Conservation (phyloP, 2,329 filamentous ascomycete genomes). For the Coniochaeta pulveracea region DNA sequence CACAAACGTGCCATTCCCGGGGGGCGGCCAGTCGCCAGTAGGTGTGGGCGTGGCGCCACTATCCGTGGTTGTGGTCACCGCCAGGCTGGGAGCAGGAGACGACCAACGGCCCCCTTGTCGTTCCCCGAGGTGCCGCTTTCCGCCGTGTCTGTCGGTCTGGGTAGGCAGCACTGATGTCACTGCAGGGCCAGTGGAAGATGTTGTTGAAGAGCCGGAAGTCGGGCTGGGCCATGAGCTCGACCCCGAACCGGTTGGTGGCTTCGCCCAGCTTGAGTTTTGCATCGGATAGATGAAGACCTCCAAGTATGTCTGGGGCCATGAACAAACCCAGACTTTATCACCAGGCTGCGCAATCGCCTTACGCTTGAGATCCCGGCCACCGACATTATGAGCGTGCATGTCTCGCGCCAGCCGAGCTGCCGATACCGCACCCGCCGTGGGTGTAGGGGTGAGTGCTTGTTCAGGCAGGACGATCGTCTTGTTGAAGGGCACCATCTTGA, state of each 20-base stretch:
- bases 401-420: too few species aligned
- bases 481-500: slow-evolving; percentile 36
- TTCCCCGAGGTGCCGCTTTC: too few species aligned
- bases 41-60: slow-evolving; percentile 9
- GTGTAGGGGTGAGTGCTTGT: slow-evolving; percentile 6
- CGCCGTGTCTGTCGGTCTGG: slow-evolving; percentile 6
- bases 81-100: too few species aligned
- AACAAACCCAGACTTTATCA: slow-evolving; percentile 47
- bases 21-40: slow-evolving; percentile 12
- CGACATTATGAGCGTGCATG: too few species aligned
- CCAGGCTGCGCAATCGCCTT: slow-evolving; percentile 29
- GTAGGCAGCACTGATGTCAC: too few species aligned
- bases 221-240: neutral
- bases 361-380: slow-evolving; percentile 18
- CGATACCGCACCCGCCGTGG: neutral
- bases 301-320: slow-evolving; percentile 42
- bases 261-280: slow-evolving; percentile 32
- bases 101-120: too few species aligned
- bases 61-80: neutral
- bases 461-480: slow-evolving; percentile 45
- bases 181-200: too few species aligned
- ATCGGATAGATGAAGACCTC: slow-evolving; percentile 46
- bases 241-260: slow-evolving; percentile 5
- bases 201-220: neutral
- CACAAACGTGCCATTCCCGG: too few species aligned